Conservation (phyloP, 1,284 basidiomycete genomes). For the Naganishia cerealis region DNA sequence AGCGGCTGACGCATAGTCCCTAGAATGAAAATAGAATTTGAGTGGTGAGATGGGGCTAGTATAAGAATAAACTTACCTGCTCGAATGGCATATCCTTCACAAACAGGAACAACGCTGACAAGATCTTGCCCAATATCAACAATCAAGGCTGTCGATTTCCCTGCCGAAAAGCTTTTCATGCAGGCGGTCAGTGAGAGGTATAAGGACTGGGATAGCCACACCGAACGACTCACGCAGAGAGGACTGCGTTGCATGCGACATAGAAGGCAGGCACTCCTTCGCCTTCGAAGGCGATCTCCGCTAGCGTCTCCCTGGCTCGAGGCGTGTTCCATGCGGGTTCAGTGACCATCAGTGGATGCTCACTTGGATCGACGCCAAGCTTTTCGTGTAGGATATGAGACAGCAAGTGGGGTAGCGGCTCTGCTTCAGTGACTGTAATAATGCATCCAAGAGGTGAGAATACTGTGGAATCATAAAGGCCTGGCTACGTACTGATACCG, state of each 20-base stretch:
- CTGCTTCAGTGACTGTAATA: slow-evolving; percentile 71
- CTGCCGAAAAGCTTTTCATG: slow-evolving; percentile 77
- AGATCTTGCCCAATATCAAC: slow-evolving; percentile 88
- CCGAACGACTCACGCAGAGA: slow-evolving; percentile 72
- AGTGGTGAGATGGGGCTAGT: background rate
- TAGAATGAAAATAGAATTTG: slow-evolving; percentile 16
- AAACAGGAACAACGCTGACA: slow-evolving; percentile 88
- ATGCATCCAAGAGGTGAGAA: background rate
- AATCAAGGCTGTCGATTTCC: slow-evolving; percentile 91
- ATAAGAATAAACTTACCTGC: slow-evolving; percentile 64
- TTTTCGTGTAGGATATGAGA: slow-evolving; percentile 72
- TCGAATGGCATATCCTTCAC: slow-evolving; percentile 94
- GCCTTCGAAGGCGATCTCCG: slow-evolving; percentile 95
- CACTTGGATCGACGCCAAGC: slow-evolving; percentile 66
- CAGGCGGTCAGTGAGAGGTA: slow-evolving; percentile 11
- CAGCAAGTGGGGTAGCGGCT: slow-evolving; percentile 70
- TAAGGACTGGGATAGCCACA: slow-evolving; percentile 15
- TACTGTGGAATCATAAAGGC: background rate
- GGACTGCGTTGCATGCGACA: slow-evolving; percentile 90
- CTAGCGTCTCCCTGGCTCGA: slow-evolving; percentile 84
- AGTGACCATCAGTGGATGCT: slow-evolving; percentile 90
- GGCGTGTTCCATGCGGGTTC: slow-evolving; percentile 95
- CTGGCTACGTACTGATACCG: slow-evolving; percentile 69
- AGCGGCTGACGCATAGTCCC: slow-evolving; percentile 55
- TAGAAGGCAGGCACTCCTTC: slow-evolving; percentile 94